Evolutionary conservation across 768 basidiomycete genomes (phyloP), one percentile per base, ranked within the genome.

Genomic region (Tulasnella sp.): DNA sequence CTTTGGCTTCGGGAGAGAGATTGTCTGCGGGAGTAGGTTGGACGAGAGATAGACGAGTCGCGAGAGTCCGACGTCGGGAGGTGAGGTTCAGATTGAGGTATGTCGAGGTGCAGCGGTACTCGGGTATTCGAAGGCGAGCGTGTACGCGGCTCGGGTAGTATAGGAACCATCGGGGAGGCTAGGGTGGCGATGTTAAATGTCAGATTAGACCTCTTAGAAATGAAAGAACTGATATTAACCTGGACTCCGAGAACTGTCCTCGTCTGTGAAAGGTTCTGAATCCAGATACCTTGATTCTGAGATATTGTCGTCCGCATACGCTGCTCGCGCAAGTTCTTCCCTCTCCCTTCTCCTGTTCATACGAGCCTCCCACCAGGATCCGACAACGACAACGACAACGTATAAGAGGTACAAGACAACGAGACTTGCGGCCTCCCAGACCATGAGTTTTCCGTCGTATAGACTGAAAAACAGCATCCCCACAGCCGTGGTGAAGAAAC

Each of bases 401-500:
- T 99, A 99, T 29, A 76, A 60, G 9, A 80, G 50, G 69, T 99
- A 98, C 57, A 88, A 73, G 2, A 67, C 73, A 40, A 96, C 72
- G 70, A 98, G 78, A 5, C 74, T 45, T 1, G 71, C 75, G 0
- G 91, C 81, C 68, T 99, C 96, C 77, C 78, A 82, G 6, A 73
- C 69, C 50, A 71, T 71, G 51, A 99, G 82, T 25, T 70, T 69
- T 4, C 83, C 80, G 65, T 99, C 96, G 65, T 75, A 78, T 6
- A 97, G 75, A 34, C 87, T 87, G 14, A 76, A 65, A 11, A 98
- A 74, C 1, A 96, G 73, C n/a, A 86, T 62, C n/a, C 69, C 53
- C 39, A 97, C 81, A 0, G 94, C 85, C 8, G 79, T 64, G n/a
- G 86, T 81, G 70, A 97, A 97, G 75, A 98, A 98, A 4, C 87